Conservation (phyloP, 2,329 filamentous ascomycete species). For the Colletotrichum noveboracense region DNA sequence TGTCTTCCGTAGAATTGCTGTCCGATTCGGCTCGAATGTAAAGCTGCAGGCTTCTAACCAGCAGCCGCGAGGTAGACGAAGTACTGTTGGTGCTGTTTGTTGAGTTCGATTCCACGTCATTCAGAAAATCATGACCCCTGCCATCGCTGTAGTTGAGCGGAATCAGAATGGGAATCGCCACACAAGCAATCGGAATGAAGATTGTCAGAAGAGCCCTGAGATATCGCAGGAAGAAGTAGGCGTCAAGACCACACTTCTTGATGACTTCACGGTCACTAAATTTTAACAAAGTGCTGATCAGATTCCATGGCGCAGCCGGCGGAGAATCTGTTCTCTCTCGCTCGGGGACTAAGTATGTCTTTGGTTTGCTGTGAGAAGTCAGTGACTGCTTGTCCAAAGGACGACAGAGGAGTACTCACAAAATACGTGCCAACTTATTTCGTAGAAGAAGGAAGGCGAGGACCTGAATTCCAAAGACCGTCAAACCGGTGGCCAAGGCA, state of each 20-base stretch:
- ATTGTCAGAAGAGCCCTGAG: constrained; percentile 80
- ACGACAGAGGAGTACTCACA: constrained; percentile 58
- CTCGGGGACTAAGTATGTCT: constrained; percentile 86
- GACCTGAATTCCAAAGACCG: constrained; percentile 69
- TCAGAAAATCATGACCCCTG: constrained; percentile 58
- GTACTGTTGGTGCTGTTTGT: background rate
- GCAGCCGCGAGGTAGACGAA: constrained; percentile 4
- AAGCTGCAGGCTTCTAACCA: background rate
- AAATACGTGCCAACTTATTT: constrained; percentile 81
- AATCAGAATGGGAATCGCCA: constrained; percentile 85
- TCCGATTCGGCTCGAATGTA: constrained; percentile 39
- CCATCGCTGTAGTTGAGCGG: constrained; percentile 83
- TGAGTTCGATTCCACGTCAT: constrained; percentile 26
- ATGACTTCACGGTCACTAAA: constrained; percentile 83
- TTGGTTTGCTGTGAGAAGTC: constrained; percentile 67
- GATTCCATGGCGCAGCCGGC: constrained; percentile 57
- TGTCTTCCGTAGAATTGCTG: constrained; percentile 23
- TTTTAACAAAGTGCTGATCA: constrained; percentile 67
- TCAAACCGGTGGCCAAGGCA: constrained; percentile 65
- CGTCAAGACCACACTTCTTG: constrained; percentile 92
- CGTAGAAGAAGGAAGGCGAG: constrained; percentile 78
- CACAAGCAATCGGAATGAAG: constrained; percentile 79
- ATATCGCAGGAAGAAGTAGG: constrained; percentile 97
- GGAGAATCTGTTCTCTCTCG: constrained; percentile 82
- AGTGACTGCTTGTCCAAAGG: background rate